Base-by-base conservation (phyloP, 2,329 filamentous ascomycete genomes). In the Chalara sp. region DNA sequence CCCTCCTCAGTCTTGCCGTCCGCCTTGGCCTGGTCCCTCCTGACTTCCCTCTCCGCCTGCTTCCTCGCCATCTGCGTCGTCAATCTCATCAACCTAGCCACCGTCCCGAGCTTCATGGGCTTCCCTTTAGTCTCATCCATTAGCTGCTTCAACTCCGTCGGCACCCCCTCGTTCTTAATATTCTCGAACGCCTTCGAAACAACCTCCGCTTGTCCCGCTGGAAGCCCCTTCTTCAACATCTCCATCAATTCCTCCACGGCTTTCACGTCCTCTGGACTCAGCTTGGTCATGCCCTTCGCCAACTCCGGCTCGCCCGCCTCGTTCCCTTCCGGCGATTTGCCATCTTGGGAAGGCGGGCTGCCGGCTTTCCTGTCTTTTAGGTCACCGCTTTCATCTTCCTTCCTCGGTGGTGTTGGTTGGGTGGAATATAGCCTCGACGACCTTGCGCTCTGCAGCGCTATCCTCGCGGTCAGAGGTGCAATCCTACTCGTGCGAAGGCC, bases 101-200 rank as follows among this genome's bases (percentile, higher is more conserved):
- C 61, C n/a, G 51, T 50, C 13, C 56, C 53, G 29, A 65, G 55
- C 35, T 56, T 59, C 56, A 60, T 53, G 41, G 52, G 55, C 51
- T 63, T 58, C 51, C 58, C 58, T 44, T 52, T 62, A 39, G 59
- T 54, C 21, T 61, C 58, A 29, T 59, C 64, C 49, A 60, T 63
- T 56, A 63, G 65, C 51, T 63, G 76, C 67, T 30, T 73, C 70
- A 63, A 70, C 65, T 68, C 87, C 28, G 70, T 61, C 1, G 89
- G 87, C 12, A 89, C 79, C 7, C 89, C 89, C 41, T 83, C 75
- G 53, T 76, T 74, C 69, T 83, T 81, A 54, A 92, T 76, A 31
- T 76, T 72, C 54, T 78, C 70, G n/a, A 87, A 69, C 6, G 83
- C 74, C 45, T 79, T 74, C 52, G 81, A 75, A 52, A 90, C 67